A percentile compares a stretch with the other conserved stretches of the same genome.
These are phyloP conservation scores for Lolium multiflorum DNA, from an alignment of 176 grass and related monocot species.

Conservation along the genomic window DNA sequence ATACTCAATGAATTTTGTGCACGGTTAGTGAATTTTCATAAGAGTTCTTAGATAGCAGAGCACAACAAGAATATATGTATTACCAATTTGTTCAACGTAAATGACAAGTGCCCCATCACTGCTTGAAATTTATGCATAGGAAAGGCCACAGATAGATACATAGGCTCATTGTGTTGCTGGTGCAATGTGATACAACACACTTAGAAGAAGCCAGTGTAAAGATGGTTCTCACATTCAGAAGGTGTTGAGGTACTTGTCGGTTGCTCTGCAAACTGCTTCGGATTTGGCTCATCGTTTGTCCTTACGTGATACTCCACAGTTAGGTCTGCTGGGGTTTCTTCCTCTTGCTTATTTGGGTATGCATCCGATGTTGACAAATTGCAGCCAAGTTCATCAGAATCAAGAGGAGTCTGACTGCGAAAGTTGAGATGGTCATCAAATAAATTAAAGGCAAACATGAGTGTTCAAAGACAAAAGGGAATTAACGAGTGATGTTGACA, in stretches of 20 bases:
- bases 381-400: slow-evolving; percentile 54
- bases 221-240: slow-evolving; percentile 22
- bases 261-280: slow-evolving; percentile 64
- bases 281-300: slow-evolving; percentile 75
- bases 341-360: slow-evolving; percentile 63
- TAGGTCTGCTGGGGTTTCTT: slow-evolving; percentile 72
- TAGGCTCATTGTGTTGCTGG: neutral
- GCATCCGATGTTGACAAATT: slow-evolving; percentile 49
- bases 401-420: slow-evolving; percentile 58
- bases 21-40: too few relatives aligned
- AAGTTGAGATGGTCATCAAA: slow-evolving; percentile 33
- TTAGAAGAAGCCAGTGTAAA: neutral
- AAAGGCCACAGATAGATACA: neutral
- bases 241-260: slow-evolving; percentile 34
- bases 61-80: neutral
- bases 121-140: neutral
- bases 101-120: neutral
- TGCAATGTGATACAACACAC: neutral
- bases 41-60: slow-evolving; percentile 23
- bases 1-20: slow-evolving; percentile 27
- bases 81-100: slow-evolving; percentile 7
- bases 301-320: slow-evolving; percentile 69
- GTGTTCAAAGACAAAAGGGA: too few relatives aligned
- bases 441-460: too few relatives aligned
- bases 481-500: too few relatives aligned